These are phyloP conservation scores for Diospyros kaki DNA, from an alignment of 148 eudicot genomes.

Conservation along the genomic window DNA sequence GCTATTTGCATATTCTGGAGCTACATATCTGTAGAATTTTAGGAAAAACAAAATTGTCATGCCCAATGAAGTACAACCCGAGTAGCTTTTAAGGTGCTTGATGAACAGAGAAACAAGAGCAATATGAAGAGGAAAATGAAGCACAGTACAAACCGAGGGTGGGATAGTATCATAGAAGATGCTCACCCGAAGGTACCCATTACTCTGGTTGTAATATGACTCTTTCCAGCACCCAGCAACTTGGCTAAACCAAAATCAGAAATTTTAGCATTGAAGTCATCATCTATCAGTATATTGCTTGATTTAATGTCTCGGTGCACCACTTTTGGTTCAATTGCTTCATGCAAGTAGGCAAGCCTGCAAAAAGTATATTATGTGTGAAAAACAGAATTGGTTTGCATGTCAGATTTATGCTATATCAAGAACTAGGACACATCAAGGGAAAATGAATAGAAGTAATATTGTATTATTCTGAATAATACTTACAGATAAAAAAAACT, in stretches of 20 bases:
- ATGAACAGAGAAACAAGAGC: neutral
- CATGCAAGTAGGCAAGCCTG: conserved; percentile 94
- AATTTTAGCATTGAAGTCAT: conserved; percentile 79
- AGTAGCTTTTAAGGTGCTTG: neutral
- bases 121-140: neutral
- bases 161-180: neutral
- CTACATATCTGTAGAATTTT: conserved; percentile 59
- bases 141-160: neutral
- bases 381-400: neutral
- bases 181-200: conserved; percentile 97
- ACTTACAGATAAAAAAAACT: conserved; percentile 1
- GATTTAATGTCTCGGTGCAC: conserved; percentile 95
- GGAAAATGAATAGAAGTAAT: neutral
- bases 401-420: neutral
- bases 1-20: conserved; percentile 96
- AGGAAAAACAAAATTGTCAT: neutral
- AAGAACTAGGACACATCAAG: neutral
- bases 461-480: no score
- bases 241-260: conserved; percentile 97
- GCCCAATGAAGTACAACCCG: conserved; percentile 2
- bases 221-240: conserved; percentile 89
- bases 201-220: conserved; percentile 87
- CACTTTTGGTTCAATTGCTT: conserved; percentile 96
- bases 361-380: conserved; percentile 13
- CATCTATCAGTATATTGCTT: conserved; percentile 84